phyloP scores from a whole-genome alignment of 805 yeast species.

The Pichia nanzhaoensis region DNA sequence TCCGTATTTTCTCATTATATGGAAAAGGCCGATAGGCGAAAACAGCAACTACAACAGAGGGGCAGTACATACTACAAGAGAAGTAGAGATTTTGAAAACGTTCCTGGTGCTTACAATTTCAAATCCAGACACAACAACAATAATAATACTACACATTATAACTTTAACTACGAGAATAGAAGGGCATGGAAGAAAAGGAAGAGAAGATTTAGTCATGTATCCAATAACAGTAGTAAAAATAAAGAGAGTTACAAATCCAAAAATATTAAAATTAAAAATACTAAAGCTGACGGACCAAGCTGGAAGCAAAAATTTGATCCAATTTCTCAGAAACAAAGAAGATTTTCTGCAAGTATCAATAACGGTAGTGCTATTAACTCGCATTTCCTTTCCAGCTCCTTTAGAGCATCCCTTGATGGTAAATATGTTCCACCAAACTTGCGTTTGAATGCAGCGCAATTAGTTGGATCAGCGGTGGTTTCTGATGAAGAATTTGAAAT shows the following conservation, averaged over 20 bases:
- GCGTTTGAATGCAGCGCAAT: slow-evolving; percentile 15
- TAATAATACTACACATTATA: slow-evolving; percentile 1
- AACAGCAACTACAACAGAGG: slow-evolving; percentile 12
- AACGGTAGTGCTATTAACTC: not conserved
- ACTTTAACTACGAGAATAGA: slow-evolving; percentile 17
- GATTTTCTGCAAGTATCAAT: slow-evolving; percentile 15
- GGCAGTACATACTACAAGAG: slow-evolving; percentile 9
- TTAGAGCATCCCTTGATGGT: slow-evolving; percentile 30
- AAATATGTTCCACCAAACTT: slow-evolving; percentile 67
- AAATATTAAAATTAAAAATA: slow-evolving; percentile 14
- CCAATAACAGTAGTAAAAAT: slow-evolving; percentile 13
- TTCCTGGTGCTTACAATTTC: slow-evolving; percentile 6
- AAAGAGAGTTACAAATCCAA: slow-evolving; percentile 11
- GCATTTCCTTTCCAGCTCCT: slow-evolving; percentile 16
- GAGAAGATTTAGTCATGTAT: slow-evolving; percentile 19
- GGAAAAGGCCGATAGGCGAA: slow-evolving; percentile 47
- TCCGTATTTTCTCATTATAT: slow-evolving; percentile 64
- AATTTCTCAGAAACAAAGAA: slow-evolving; percentile 49
- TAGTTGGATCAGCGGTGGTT: slow-evolving; percentile 15
- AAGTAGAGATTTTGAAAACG: slow-evolving; percentile 3
- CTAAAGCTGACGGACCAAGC: slow-evolving; percentile 10
- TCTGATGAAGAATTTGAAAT: slow-evolving; percentile 29
- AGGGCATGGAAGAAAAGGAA: slow-evolving; percentile 27
- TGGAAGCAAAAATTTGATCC: slow-evolving; percentile 40
- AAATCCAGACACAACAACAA: slow-evolving; percentile 9